phyloP scores from a whole-genome alignment of 345 rosid species.

The Acer negundo region DNA sequence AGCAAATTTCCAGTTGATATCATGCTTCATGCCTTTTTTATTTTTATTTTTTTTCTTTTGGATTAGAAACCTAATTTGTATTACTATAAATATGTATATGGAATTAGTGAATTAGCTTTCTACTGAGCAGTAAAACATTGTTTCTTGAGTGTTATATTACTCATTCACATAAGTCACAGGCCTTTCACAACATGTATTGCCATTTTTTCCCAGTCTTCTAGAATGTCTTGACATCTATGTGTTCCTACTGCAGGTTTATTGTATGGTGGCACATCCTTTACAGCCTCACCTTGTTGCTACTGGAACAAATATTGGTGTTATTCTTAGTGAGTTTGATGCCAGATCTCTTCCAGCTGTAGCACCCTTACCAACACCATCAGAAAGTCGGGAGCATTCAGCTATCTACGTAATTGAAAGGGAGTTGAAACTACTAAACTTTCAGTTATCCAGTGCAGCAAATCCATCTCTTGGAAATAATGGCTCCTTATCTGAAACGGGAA shows the following conservation, averaged over 20 bases:
- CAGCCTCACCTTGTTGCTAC: conserved; percentile 99
- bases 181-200: not conserved
- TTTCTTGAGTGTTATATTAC: not conserved
- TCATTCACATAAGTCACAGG: not conserved
- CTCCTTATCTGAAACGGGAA: conserved; percentile 81
- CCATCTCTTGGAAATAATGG: conserved; percentile 90
- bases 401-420: conserved; percentile 87
- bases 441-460: conserved; percentile 74
- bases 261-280: conserved; percentile 97
- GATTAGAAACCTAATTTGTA: not conserved
- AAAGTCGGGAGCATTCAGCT: conserved; percentile 94
- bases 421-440: conserved; percentile 83
- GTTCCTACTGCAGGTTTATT: conserved; percentile 70
- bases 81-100: not conserved
- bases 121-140: not conserved
- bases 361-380: conserved; percentile 76
- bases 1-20: too few relatives aligned
- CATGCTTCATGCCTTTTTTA: not conserved
- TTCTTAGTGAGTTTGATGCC: conserved; percentile 93
- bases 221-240: conserved; percentile 24
- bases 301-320: conserved; percentile 94
- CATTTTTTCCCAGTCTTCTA: conserved; percentile 14
- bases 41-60: not conserved
- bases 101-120: not conserved
- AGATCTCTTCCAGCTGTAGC: conserved; percentile 91